A percentile compares a stretch with the other conserved stretches of the same genome.
phyloP scores from a whole-genome alignment of 2,329 filamentous ascomycete species.

The Epichloe hybrida region DNA sequence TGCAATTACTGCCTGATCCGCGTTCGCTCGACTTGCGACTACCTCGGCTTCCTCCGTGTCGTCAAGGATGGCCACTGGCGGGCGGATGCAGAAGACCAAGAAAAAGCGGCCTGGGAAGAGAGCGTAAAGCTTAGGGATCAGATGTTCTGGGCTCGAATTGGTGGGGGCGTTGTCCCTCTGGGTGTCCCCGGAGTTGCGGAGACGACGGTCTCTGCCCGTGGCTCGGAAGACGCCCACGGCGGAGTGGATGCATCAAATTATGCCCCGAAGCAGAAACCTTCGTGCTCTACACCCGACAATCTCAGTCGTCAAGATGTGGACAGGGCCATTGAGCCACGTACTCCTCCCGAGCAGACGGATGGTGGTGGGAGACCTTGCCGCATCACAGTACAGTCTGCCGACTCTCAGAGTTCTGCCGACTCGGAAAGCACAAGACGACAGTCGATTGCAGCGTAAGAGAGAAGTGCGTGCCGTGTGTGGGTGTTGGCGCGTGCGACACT shows the following conservation, averaged over 20 bases:
- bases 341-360: conserved; percentile 18
- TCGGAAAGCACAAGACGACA: conserved; percentile 11
- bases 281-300: conserved; percentile 1
- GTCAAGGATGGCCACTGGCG: conserved; percentile 88
- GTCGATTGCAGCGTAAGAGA: conserved; percentile 8
- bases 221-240: conserved; percentile 1
- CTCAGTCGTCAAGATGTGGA: neutral
- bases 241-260: neutral
- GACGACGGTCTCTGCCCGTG: neutral
- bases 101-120: conserved; percentile 89
- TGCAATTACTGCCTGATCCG: conserved; percentile 79
- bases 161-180: conserved; percentile 74
- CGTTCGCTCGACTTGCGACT: conserved; percentile 80
- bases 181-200: conserved; percentile 2
- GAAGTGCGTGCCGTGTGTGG: too few species aligned
- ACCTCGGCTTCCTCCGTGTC: conserved; percentile 80
- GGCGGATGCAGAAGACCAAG: conserved; percentile 67
- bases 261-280: neutral
- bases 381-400: conserved; percentile 12
- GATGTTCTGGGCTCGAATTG: conserved; percentile 94
- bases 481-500: neutral
- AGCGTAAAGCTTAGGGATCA: conserved; percentile 77
- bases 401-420: conserved; percentile 1
- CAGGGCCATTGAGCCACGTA: conserved; percentile 8
- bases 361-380: conserved; percentile 12